Conservation (phyloP, 306 rosid species). For the Gynostemma pentaphyllum region DNA sequence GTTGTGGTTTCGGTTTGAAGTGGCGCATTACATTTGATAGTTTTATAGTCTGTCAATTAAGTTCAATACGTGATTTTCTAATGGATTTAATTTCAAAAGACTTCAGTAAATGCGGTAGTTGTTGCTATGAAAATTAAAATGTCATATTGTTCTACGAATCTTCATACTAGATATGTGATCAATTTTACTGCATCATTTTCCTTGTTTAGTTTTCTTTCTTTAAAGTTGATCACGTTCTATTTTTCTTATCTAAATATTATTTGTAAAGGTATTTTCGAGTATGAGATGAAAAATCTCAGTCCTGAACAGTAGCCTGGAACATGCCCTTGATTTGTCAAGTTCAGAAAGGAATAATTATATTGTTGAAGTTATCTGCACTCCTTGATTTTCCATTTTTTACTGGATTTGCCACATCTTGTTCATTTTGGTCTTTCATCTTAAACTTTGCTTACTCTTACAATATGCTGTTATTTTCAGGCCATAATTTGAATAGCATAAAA, state of each 20-base stretch:
- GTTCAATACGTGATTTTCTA: not conserved
- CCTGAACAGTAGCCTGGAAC: not conserved
- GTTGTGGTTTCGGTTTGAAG: not conserved
- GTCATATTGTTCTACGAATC: no score
- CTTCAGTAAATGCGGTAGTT: no score
- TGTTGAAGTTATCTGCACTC: not conserved
- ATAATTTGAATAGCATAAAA: conserved; percentile 16
- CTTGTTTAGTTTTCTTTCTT: no score
- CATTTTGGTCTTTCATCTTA: not conserved
- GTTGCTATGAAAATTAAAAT: no score
- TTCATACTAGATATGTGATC: no score
- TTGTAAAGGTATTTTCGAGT: no score
- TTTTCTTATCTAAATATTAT: no score
- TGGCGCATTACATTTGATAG: not conserved
- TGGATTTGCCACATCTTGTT: not conserved
- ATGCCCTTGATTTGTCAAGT: not conserved
- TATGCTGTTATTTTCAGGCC: conserved; percentile 36
- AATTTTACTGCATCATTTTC: no score
- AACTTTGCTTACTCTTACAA: conserved; percentile 11
- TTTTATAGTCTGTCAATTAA: not conserved
- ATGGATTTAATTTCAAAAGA: no score
- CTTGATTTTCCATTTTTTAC: not conserved
- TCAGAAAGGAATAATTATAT: not conserved
- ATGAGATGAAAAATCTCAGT: not conserved
- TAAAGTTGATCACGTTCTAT: no score